Evolutionary conservation across 306 rosid genomes (phyloP), one percentile per base, ranked within the genome.

Genomic region (Leucaena leucocephala): DNA sequence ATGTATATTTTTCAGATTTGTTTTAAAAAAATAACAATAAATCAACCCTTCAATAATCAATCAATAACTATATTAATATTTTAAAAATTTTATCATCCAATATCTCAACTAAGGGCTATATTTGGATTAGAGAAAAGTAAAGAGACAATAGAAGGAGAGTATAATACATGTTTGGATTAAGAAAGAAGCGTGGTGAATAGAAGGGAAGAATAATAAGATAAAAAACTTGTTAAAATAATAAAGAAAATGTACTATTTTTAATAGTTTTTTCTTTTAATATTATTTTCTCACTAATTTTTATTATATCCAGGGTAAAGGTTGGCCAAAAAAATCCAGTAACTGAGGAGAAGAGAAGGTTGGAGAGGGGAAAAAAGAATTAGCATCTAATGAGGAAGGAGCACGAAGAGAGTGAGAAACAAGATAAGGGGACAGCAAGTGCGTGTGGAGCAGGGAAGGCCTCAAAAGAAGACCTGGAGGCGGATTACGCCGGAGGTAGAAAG

Each of bases 401-500:
- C 2, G 2, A 44, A 44, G 52, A 17, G 58, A 5, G 58, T 16
- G 58, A 50, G 21, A 16, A 5, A 61, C n/a, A 15, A 54, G 69
- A 36, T 36, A 64, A 16, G 45, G 12, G 71, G 22, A 64, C 3
- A 36, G 27, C 44, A 36, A 17, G 48, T 35, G 21, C 6, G 70
- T 64, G 46, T 16, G 70, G 70, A 8, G 46, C 45, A 64, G 46
- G 10, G 14, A 40, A 39, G 72, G 72, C 52, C 71, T n/a, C 17
- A 17, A 38, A 63, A 52, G 7, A 14, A 43, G 76, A 86, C 94
- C 80, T 90, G 92, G 52, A 90, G 89, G 49, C 92, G 91, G 17
- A 90, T 68, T 54, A 92, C 87, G 58, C 98, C 98, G 1, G 97
- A 86, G 71, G 85, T n/a, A 9, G 79, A 66, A 34, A 85, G 72